phyloP scores from a whole-genome alignment of 768 basidiomycete species.

The Russula sp. region DNA sequence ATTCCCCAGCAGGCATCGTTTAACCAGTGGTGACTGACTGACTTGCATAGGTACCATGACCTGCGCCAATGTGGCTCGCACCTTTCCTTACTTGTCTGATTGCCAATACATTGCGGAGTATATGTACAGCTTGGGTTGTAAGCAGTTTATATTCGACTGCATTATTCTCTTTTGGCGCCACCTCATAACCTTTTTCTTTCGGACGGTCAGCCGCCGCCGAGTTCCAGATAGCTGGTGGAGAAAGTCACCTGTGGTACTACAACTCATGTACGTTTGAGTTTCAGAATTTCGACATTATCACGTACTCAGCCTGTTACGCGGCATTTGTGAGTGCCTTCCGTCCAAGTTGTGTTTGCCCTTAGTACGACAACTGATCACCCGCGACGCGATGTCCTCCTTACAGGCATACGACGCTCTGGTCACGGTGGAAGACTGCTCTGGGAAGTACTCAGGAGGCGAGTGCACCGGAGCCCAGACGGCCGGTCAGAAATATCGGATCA shows the following conservation, averaged over 20 bases:
- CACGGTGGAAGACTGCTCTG: not conserved
- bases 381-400: not conserved
- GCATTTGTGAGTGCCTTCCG: not conserved
- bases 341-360: not conserved
- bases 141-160: not conserved
- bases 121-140: not conserved
- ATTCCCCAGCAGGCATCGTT: too few species aligned
- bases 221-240: not conserved
- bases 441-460: not conserved
- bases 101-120: not conserved
- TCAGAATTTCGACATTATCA: not conserved
- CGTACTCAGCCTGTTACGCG: not conserved
- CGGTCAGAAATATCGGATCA: not conserved
- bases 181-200: not conserved
- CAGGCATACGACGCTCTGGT: not conserved
- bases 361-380: not conserved
- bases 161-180: not conserved
- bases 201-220: not conserved
- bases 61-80: too few species aligned
- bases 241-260: not conserved
- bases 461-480: not conserved
- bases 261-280: not conserved
- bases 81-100: not conserved
- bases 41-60: too few species aligned
- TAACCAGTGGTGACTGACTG: not conserved